phyloP scores from a whole-genome alignment of 805 yeast species.

The Naumovozyma dairenensis region DNA sequence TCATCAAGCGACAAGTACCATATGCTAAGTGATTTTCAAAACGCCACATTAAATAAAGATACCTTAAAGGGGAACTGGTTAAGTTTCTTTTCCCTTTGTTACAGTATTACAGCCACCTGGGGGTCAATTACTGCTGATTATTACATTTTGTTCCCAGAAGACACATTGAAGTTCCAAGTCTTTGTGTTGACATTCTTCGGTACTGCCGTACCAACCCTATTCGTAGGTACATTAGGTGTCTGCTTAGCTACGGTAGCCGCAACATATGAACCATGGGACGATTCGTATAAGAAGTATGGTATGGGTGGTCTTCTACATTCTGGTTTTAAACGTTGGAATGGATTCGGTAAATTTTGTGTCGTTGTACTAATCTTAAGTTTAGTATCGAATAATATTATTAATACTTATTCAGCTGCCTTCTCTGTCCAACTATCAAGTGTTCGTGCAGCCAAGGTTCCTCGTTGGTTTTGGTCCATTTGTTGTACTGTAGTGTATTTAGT shows the following conservation, averaged over 20 bases:
- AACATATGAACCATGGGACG: conserved; percentile 45
- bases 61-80: conserved; percentile 60
- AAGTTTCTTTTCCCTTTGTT: conserved; percentile 61
- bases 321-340: conserved; percentile 62
- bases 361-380: conserved; percentile 62
- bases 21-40: conserved; percentile 26
- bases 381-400: conserved; percentile 72
- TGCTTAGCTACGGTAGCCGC: conserved; percentile 60
- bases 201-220: conserved; percentile 58
- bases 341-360: conserved; percentile 66
- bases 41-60: conserved; percentile 18
- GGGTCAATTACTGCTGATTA: conserved; percentile 81
- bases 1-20: conserved; percentile 42
- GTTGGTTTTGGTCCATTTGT: conserved; percentile 65
- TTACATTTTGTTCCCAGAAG: conserved; percentile 70
- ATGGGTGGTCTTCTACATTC: conserved; percentile 66
- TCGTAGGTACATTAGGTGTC: conserved; percentile 67
- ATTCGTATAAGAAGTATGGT: conserved; percentile 47
- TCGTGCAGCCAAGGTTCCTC: conserved; percentile 51
- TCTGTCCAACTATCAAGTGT: conserved; percentile 58
- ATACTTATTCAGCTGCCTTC: conserved; percentile 74
- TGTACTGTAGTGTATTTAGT: conserved; percentile 56
- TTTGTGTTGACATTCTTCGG: conserved; percentile 57
- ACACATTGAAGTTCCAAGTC: conserved; percentile 44
- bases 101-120: conserved; percentile 82